Evolutionary conservation across 1,139 yeast genomes (phyloP).

Genomic region (Wickerhamomyces sp.): DNA sequence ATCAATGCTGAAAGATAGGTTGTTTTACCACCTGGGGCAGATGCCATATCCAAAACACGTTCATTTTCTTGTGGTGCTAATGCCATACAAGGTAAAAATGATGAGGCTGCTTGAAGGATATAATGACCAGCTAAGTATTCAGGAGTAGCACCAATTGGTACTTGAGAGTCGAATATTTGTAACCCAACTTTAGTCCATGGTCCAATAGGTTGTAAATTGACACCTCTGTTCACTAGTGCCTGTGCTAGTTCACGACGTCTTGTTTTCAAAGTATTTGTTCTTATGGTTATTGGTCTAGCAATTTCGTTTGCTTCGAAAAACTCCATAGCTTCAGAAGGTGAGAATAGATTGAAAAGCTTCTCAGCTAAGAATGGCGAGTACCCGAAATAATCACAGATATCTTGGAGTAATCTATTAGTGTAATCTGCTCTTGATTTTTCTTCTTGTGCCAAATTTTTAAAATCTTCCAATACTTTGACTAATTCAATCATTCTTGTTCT

Average conservation of each 20-base stretch:
- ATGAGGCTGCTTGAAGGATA: conserved; percentile 96
- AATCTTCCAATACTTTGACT: conserved; percentile 92
- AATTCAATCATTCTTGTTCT: conserved; percentile 95
- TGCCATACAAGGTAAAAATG: conserved; percentile 97
- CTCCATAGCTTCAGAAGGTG: conserved; percentile 96
- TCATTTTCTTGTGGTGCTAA: conserved; percentile 94
- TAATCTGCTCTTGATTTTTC: conserved; percentile 85
- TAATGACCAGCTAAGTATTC: conserved; percentile 98
- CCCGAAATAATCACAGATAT: conserved; percentile 94
- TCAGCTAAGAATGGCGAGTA: conserved; percentile 93
- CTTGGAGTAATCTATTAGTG: conserved; percentile 68
- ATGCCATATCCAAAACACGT: conserved; percentile 96
- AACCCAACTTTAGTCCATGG: conserved; percentile 97
- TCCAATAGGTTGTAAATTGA: conserved; percentile 94
- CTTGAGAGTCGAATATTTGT: conserved; percentile 96
- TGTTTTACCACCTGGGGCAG: conserved; percentile 99
- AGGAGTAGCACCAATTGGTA: conserved; percentile 99
- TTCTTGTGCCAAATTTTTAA: conserved; percentile 77
- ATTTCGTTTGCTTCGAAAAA: conserved; percentile 98
- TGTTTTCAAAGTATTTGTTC: conserved; percentile 92
- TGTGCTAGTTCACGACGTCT: conserved; percentile 96
- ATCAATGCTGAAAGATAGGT: conserved; percentile 93
- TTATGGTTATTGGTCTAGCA: conserved; percentile 91
- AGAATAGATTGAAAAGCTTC: conserved; percentile 81
- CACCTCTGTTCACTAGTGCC: conserved; percentile 92